These are phyloP conservation scores for Casuarina equisetifolia DNA, from an alignment of 306 rosid species.

Conservation along the genomic window DNA sequence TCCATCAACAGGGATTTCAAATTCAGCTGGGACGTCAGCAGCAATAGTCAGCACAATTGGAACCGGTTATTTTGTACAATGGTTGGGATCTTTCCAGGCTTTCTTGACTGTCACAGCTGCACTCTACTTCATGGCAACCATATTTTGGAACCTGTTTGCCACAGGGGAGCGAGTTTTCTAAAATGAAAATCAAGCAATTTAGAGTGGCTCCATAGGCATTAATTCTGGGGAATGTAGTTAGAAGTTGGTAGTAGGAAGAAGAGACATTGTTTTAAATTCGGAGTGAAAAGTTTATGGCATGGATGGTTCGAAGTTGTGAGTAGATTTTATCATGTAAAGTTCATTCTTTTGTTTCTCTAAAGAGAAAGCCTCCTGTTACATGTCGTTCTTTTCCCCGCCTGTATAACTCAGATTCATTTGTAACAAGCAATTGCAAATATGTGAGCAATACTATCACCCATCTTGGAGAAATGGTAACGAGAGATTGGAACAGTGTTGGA, in stretches of 20 bases:
- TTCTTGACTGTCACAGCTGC: constrained; percentile 70
- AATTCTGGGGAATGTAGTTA: not conserved
- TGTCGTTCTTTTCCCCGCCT: not conserved
- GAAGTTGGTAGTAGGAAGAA: not conserved
- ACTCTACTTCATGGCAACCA: constrained; percentile 64
- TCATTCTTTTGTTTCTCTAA: not conserved
- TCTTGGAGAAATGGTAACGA: too few species aligned
- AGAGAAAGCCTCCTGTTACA: not conserved
- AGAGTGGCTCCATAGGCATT: not conserved
- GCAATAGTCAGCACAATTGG: constrained; percentile 97
- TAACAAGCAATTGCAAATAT: not conserved
- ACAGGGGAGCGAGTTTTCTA: constrained; percentile 75
- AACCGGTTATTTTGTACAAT: constrained; percentile 86
- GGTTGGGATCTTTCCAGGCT: constrained; percentile 93
- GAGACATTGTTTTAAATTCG: not conserved
- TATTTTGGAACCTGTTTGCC: constrained; percentile 84
- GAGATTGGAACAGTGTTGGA: not conserved
- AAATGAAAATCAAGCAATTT: constrained; percentile 12
- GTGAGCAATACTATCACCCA: not conserved
- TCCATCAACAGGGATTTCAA: constrained; percentile 65
- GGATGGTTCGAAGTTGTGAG: not conserved
- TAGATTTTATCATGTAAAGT: not conserved
- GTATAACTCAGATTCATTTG: not conserved
- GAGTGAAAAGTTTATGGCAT: not conserved
- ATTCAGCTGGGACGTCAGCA: constrained; percentile 82